These are phyloP conservation scores for Colletotrichum tropicicola DNA, from an alignment of 2,329 filamentous ascomycete species.

Conservation along the genomic window DNA sequence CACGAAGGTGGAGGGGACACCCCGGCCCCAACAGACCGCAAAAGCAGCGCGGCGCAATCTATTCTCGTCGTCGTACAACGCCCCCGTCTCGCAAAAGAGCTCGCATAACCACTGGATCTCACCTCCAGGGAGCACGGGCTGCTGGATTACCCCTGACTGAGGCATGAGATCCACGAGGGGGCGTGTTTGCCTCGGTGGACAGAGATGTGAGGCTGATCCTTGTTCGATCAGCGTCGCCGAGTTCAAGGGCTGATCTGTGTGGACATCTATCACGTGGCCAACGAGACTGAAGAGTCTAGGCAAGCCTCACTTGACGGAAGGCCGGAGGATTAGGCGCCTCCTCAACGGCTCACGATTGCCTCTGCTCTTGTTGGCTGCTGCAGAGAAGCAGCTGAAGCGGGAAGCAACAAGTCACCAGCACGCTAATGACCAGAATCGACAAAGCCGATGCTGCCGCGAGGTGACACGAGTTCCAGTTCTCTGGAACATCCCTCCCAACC, in stretches of 20 bases:
- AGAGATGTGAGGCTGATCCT: background rate
- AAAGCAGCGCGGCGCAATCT: background rate
- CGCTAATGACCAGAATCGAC: background rate
- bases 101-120: slow-evolving; percentile 6
- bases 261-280: background rate
- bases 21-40: background rate
- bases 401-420: background rate
- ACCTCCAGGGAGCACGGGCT: background rate
- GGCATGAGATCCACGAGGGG: background rate
- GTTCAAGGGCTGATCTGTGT: background rate
- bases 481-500: background rate
- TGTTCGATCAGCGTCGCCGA: background rate
- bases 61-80: background rate
- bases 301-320: too few relatives aligned
- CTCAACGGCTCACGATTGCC: too few relatives aligned
- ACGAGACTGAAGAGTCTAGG: background rate
- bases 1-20: background rate
- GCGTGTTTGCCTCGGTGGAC: background rate
- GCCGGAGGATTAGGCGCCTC: too few relatives aligned
- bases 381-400: background rate
- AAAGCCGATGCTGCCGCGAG: background rate
- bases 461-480: slow-evolving; percentile 4
- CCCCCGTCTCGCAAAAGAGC: background rate
- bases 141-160: background rate
- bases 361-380: too few relatives aligned